Evolutionary conservation across 371 early-diverging fungal species (phyloP).

Genomic region (Dinochytrium kinnereticum): DNA sequence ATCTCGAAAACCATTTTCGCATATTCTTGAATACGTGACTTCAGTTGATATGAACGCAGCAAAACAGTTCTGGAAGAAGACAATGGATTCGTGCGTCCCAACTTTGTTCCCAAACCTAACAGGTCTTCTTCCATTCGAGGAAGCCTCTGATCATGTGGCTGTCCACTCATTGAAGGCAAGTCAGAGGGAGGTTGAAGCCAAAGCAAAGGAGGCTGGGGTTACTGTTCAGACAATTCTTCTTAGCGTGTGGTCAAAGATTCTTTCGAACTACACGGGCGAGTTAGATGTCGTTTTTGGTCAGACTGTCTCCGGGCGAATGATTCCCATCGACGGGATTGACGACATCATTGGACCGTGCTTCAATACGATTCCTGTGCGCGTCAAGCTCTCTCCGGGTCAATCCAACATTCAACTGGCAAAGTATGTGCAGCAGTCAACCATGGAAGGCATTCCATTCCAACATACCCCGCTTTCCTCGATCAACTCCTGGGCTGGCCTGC

Average conservation of each 20-base stretch:
- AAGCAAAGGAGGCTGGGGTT: neutral
- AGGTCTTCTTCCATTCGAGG: neutral
- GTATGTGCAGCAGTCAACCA: neutral
- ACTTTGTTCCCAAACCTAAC: neutral
- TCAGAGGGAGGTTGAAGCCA: neutral
- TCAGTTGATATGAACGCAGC: neutral
- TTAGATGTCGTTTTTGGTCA: slow-evolving; percentile 27
- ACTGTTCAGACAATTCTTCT: neutral
- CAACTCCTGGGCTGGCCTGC: neutral
- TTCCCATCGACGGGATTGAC: slow-evolving; percentile 14
- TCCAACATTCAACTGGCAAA: neutral
- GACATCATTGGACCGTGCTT: slow-evolving; percentile 17
- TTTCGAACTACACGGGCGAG: neutral
- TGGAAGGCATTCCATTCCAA: neutral
- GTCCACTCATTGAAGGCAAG: neutral
- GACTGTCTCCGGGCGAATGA: slow-evolving; percentile 14
- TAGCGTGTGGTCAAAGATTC: neutral
- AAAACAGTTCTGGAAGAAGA: neutral
- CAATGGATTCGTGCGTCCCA: neutral
- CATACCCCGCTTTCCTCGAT: neutral
- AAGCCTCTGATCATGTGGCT: neutral
- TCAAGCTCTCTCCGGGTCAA: neutral
- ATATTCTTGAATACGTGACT: neutral
- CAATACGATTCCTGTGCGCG: slow-evolving; percentile 23
- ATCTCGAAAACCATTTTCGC: neutral